These are phyloP conservation scores for Sphenostylis stenocarpa DNA, from an alignment of 306 rosid genomes.

Conservation along the genomic window DNA sequence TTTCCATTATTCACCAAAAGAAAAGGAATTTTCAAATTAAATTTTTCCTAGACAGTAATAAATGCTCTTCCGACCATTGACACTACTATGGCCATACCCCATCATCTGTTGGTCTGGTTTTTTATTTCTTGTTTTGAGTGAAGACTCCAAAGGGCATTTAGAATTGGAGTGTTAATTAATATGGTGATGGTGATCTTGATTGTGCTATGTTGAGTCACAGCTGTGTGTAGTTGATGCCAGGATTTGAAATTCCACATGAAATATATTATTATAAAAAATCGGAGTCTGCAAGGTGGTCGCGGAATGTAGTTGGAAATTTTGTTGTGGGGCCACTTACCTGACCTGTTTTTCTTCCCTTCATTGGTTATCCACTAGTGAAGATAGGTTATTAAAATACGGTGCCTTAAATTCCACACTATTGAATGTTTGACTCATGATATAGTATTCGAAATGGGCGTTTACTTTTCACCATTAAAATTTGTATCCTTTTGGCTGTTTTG, in stretches of 20 bases:
- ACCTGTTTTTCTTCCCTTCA: conserved; percentile 17
- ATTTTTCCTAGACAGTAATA: not conserved
- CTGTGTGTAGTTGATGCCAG: not conserved
- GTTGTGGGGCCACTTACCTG: conserved; percentile 31
- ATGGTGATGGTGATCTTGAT: not conserved
- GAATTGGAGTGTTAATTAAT: not conserved
- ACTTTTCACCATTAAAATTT: not conserved
- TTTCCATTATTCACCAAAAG: not conserved
- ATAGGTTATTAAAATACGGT: conserved; percentile 16
- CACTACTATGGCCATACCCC: not conserved
- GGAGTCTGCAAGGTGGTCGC: conserved; percentile 2
- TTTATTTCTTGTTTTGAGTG: not conserved
- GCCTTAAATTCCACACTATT: conserved; percentile 30
- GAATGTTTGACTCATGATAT: conserved; percentile 27
- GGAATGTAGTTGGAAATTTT: conserved; percentile 30
- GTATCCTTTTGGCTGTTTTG: conserved; percentile 7
- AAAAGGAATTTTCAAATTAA: not conserved
- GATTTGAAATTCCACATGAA: not conserved
- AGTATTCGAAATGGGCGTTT: conserved; percentile 13
- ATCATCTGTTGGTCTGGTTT: not conserved
- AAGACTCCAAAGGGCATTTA: not conserved
- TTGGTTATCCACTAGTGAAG: conserved; percentile 6
- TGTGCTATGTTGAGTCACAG: conserved; percentile 9
- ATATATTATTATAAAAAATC: not conserved
- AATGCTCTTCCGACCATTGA: not conserved